phyloP scores from a whole-genome alignment of 441 rosid genomes.

The Populus hybrid region DNA sequence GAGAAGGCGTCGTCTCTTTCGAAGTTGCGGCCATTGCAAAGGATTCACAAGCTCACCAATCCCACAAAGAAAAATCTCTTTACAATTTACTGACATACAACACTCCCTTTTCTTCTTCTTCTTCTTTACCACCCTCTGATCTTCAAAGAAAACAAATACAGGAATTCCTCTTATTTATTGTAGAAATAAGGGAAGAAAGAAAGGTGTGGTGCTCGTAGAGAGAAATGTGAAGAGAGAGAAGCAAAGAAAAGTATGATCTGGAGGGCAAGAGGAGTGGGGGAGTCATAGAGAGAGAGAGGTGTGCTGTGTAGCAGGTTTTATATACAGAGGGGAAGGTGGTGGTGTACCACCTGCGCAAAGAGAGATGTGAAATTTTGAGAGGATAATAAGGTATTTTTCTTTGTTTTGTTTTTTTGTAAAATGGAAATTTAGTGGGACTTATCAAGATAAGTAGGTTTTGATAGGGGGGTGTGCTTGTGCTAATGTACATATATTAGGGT shows the following conservation, averaged over 20 bases:
- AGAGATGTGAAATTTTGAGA: not conserved
- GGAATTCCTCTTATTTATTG: not conserved
- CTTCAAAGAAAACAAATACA: not conserved
- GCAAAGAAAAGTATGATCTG: not conserved
- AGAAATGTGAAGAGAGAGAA: not conserved
- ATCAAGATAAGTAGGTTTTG: not conserved
- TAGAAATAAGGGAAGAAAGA: not conserved
- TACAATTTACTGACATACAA: conserved; percentile 95
- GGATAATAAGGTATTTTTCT: not conserved
- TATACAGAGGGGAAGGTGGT: not conserved
- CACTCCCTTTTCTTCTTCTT: conserved; percentile 23
- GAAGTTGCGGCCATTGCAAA: conserved; percentile 94
- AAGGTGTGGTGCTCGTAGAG: not conserved
- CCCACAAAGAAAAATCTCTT: conserved; percentile 63
- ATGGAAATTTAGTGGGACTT: too few relatives aligned
- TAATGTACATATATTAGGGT: conserved; percentile 17
- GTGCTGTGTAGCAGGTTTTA: not conserved
- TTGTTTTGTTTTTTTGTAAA: conserved; percentile 2
- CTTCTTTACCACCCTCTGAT: conserved; percentile 28
- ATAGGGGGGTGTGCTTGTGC: conserved; percentile 16
- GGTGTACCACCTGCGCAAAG: too few relatives aligned
- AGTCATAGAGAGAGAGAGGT: not conserved
- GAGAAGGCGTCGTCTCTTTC: conserved; percentile 74
- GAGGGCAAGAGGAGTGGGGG: not conserved
- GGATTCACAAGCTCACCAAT: conserved; percentile 83